A percentile compares a stretch with the other conserved stretches of the same genome.
These are phyloP conservation scores for Pseudozyma sp. DNA, from an alignment of 1,284 basidiomycete genomes.

Conservation along the genomic window DNA sequence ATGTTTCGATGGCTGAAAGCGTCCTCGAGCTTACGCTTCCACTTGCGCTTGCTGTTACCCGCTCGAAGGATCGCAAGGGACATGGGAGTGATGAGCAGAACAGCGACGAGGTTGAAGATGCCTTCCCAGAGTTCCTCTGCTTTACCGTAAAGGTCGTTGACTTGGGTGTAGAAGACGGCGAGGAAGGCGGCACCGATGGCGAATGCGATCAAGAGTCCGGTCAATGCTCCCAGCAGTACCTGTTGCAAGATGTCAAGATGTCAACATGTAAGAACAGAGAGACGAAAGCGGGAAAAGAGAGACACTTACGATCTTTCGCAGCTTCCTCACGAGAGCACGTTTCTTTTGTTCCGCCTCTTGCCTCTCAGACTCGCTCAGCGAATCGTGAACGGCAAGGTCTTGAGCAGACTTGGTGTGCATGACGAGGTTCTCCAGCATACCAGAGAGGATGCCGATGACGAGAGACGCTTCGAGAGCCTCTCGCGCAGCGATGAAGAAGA, in stretches of 20 bases:
- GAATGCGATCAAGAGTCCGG: slow-evolving; percentile 59
- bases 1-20: slow-evolving; percentile 47
- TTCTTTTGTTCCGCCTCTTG: slow-evolving; percentile 22
- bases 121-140: slow-evolving; percentile 68
- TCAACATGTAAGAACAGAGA: too few species aligned
- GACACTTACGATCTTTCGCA: slow-evolving; percentile 55
- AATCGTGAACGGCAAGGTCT: slow-evolving; percentile 12
- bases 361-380: slow-evolving; percentile 21
- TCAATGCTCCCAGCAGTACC: slow-evolving; percentile 52
- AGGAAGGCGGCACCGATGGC: slow-evolving; percentile 64
- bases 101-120: slow-evolving; percentile 65
- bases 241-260: not conserved
- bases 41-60: slow-evolving; percentile 60
- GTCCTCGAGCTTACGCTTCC: slow-evolving; percentile 59
- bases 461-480: slow-evolving; percentile 66
- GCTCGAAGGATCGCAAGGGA: slow-evolving; percentile 64
- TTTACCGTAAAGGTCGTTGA: slow-evolving; percentile 72
- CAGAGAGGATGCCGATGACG: slow-evolving; percentile 64
- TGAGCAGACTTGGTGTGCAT: slow-evolving; percentile 36
- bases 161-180: slow-evolving; percentile 69
- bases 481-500: slow-evolving; percentile 67
- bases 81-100: slow-evolving; percentile 66
- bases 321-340: slow-evolving; percentile 43
- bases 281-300: not conserved
- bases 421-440: slow-evolving; percentile 64